Evolutionary conservation across 345 rosid species (phyloP).

Genomic region (Syzygium jambos): DNA sequence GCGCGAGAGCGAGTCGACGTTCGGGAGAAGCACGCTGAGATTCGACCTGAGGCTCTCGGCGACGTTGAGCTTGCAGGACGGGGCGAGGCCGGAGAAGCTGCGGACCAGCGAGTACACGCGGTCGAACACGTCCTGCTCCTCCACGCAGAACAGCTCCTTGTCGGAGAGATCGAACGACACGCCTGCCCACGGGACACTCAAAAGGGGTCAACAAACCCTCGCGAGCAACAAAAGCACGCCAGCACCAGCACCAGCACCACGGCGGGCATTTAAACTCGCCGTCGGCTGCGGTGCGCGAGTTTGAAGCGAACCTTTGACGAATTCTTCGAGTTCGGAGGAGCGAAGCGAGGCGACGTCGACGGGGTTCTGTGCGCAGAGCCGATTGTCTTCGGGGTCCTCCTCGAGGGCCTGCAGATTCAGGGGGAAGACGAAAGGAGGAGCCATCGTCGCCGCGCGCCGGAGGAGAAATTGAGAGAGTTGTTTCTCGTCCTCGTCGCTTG

Average conservation of each 20-base stretch:
- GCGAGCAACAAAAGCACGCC: neutral
- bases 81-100: slow-evolving; percentile 39
- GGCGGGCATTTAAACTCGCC: neutral
- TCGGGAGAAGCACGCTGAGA: slow-evolving; percentile 88
- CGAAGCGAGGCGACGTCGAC: slow-evolving; percentile 49
- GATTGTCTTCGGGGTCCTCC: slow-evolving; percentile 38
- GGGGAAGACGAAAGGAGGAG: slow-evolving; percentile 77
- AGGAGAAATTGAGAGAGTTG: slow-evolving; percentile 4
- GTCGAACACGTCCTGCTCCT: slow-evolving; percentile 83
- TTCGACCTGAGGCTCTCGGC: slow-evolving; percentile 87
- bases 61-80: slow-evolving; percentile 55
- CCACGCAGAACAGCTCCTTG: slow-evolving; percentile 81
- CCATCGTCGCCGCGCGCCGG: slow-evolving; percentile 30
- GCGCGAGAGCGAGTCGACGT: slow-evolving; percentile 72
- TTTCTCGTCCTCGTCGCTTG: neutral
- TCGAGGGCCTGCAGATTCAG: slow-evolving; percentile 55
- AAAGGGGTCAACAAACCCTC: neutral
- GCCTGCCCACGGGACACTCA: slow-evolving; percentile 24
- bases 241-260: neutral
- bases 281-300: neutral
- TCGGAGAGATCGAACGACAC: slow-evolving; percentile 89
- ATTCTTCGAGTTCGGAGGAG: slow-evolving; percentile 66
- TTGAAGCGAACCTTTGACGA: slow-evolving; percentile 64
- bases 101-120: slow-evolving; percentile 67
- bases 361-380: slow-evolving; percentile 46